Percentiles rank a stretch among this genome's conserved stretches.
Evolutionary conservation across 2,329 filamentous ascomycete species (phyloP).

Genomic region (Penicillium sclerotiorum): DNA sequence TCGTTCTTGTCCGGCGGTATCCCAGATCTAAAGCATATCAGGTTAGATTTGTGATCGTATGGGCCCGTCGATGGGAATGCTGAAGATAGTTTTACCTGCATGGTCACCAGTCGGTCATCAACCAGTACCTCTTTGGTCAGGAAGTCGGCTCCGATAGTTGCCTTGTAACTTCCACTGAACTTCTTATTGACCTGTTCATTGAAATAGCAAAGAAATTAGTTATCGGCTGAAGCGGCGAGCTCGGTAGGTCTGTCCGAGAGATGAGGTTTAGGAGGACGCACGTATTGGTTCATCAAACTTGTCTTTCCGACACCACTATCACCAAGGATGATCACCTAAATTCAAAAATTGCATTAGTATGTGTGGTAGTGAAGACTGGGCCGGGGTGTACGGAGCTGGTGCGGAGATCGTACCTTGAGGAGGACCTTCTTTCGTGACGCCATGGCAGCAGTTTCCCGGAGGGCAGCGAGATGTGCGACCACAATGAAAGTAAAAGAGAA

Average conservation of each 20-base stretch:
- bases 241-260: too few relatives aligned
- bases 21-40: conserved; percentile 74
- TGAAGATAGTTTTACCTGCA: conserved; percentile 69
- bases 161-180: conserved; percentile 99
- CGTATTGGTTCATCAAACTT: conserved; percentile 99
- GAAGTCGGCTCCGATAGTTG: conserved; percentile 98
- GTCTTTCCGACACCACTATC: conserved; percentile 99
- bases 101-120: conserved; percentile 94
- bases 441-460: conserved; percentile 53
- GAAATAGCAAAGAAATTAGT: conserved; percentile 17
- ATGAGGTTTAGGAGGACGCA: too few relatives aligned
- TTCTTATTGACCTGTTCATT: conserved; percentile 92
- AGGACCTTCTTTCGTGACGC: conserved; percentile 86
- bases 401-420: conserved; percentile 67
- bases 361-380: not conserved
- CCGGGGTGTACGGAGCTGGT: conserved; percentile 16
- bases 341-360: conserved; percentile 13
- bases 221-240: conserved; percentile 13
- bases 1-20: conserved; percentile 94
- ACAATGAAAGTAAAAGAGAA: not conserved
- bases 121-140: conserved; percentile 97
- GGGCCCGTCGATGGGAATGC: not conserved
- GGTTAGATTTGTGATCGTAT: not conserved
- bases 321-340: conserved; percentile 94
- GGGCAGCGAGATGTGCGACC: not conserved